Evolutionary conservation across 2,329 filamentous ascomycete genomes (phyloP).

Genomic region (Macroventuria anomochaeta): DNA sequence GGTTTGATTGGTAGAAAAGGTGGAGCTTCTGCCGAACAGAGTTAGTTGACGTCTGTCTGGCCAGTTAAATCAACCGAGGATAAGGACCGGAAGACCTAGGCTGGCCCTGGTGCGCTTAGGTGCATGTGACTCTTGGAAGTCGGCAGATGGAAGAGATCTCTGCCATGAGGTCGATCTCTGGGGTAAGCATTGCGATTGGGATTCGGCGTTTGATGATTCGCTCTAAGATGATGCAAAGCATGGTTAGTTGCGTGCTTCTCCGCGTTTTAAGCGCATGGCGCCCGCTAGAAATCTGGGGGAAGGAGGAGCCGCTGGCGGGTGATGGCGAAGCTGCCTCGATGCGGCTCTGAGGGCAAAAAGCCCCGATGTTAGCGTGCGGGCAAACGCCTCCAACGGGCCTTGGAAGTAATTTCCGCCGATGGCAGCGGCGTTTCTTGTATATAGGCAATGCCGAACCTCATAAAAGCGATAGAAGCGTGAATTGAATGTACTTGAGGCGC

Average conservation of each 20-base stretch:
- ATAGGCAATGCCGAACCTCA: conserved; percentile 1
- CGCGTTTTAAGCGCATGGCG: conserved; percentile 16
- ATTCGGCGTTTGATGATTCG: conserved; percentile 11
- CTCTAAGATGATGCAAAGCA: conserved; percentile 4
- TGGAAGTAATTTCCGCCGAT: conserved; percentile 6
- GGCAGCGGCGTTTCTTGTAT: background rate
- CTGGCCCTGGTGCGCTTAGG: conserved; percentile 6
- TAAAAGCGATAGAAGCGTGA: background rate
- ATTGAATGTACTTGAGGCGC: conserved; percentile 1
- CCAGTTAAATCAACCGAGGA: conserved; percentile 3
- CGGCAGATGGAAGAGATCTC: conserved; percentile 1
- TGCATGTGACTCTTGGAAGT: conserved; percentile 3
- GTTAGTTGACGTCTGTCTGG: conserved; percentile 1
- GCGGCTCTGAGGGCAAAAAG: conserved; percentile 5
- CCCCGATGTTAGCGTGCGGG: conserved; percentile 8
- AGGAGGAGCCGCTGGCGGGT: conserved; percentile 9
- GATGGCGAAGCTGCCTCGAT: conserved; percentile 5
- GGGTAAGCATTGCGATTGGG: conserved; percentile 12
- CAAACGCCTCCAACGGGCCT: background rate
- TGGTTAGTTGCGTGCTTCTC: conserved; percentile 17
- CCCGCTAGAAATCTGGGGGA: conserved; percentile 16
- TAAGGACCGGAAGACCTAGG: conserved; percentile 2
- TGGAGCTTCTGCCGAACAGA: background rate
- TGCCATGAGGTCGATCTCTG: conserved; percentile 12
- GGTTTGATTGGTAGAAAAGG: conserved; percentile 10